Conservation (phyloP, 2,329 filamentous ascomycete genomes). For the Pseudodiploospora longispora region DNA sequence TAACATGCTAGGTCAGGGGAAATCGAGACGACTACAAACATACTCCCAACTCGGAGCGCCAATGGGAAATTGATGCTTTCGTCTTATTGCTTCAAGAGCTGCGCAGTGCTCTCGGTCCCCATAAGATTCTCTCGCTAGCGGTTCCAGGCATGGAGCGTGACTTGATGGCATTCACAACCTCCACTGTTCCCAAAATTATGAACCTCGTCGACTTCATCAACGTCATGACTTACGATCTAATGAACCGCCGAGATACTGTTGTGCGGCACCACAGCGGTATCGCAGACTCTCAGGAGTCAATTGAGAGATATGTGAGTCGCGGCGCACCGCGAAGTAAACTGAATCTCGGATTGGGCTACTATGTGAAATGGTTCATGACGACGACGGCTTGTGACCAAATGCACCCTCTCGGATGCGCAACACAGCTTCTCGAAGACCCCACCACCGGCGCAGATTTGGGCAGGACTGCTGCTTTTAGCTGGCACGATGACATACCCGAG, state of each 20-base stretch:
- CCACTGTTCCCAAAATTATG: slow-evolving; percentile 51
- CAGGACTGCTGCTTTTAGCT: slow-evolving; percentile 53
- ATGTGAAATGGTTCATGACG: slow-evolving; percentile 57
- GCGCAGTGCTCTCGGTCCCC: slow-evolving; percentile 45
- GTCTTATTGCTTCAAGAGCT: slow-evolving; percentile 52
- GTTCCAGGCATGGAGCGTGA: slow-evolving; percentile 57
- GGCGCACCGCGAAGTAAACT: slow-evolving; percentile 44
- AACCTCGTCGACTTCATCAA: slow-evolving; percentile 59
- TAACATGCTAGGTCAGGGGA: slow-evolving; percentile 32
- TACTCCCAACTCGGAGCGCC: slow-evolving; percentile 51
- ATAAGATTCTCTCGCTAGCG: slow-evolving; percentile 58
- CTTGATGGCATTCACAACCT: slow-evolving; percentile 57
- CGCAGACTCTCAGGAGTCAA: slow-evolving; percentile 40
- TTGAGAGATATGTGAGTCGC: slow-evolving; percentile 52
- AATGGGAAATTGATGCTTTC: slow-evolving; percentile 55
- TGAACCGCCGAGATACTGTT: slow-evolving; percentile 57
- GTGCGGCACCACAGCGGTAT: slow-evolving; percentile 62
- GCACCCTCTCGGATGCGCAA: slow-evolving; percentile 45
- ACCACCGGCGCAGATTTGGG: slow-evolving; percentile 48
- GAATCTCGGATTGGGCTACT: slow-evolving; percentile 60
- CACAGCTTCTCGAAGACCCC: slow-evolving; percentile 49
- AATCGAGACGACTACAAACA: slow-evolving; percentile 64
- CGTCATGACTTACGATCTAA: slow-evolving; percentile 60
- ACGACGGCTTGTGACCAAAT: slow-evolving; percentile 28
- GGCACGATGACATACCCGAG: slow-evolving; percentile 44